phyloP scores from a whole-genome alignment of 2,329 filamentous ascomycete genomes.

The Hirsutella thompsonii region DNA sequence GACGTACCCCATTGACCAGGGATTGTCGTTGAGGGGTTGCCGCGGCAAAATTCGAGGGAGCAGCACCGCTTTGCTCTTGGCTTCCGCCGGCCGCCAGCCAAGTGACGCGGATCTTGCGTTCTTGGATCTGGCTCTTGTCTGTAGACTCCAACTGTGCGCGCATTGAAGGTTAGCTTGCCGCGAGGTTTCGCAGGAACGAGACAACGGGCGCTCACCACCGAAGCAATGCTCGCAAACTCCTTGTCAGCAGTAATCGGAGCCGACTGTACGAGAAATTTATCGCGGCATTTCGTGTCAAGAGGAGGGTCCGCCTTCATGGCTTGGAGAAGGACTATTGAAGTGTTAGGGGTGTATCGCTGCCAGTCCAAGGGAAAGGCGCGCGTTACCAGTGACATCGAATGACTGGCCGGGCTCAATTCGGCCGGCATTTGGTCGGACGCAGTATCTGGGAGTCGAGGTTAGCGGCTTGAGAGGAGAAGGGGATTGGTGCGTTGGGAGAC shows the following conservation, averaged over 20 bases:
- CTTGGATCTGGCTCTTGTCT: constrained; percentile 67
- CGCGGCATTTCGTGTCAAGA: constrained; percentile 75
- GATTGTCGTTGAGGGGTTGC: constrained; percentile 29
- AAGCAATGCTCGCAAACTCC: constrained; percentile 67
- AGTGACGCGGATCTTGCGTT: constrained; percentile 89
- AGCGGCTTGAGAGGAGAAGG: neutral
- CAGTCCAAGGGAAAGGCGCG: neutral
- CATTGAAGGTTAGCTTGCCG: no score
- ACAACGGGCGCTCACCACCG: constrained; percentile 78
- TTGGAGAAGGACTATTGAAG: constrained; percentile 70
- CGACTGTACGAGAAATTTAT: constrained; percentile 96
- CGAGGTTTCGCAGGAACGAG: no score
- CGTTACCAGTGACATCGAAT: constrained; percentile 86
- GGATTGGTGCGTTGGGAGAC: constrained; percentile 16
- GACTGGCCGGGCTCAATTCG: constrained; percentile 82
- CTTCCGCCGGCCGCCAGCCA: constrained; percentile 58
- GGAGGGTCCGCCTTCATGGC: constrained; percentile 95
- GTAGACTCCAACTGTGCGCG: constrained; percentile 59
- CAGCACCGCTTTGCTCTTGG: constrained; percentile 10
- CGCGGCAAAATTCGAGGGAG: constrained; percentile 8
- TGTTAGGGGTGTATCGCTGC: constrained; percentile 6
- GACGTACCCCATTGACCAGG: constrained; percentile 24
- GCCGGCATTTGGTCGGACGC: constrained; percentile 91
- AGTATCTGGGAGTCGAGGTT: constrained; percentile 56
- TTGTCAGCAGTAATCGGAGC: constrained; percentile 72